Conservation (phyloP, 768 basidiomycete species). For the Mycena maculata region DNA sequence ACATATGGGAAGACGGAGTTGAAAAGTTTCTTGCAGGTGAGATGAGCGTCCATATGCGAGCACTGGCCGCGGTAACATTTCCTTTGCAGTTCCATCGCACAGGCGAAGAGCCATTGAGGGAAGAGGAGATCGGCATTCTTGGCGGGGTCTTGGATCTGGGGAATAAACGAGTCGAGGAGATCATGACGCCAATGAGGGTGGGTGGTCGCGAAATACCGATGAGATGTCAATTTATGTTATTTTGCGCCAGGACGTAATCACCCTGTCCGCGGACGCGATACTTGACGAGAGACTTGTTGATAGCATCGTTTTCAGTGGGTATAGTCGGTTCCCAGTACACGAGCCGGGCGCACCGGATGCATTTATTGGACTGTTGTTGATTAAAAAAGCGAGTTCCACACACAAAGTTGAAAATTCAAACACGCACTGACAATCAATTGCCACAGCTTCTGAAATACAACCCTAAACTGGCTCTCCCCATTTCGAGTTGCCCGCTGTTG, state of each 20-base stretch:
- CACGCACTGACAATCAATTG: conserved; percentile 56
- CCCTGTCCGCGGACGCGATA: conserved; percentile 79
- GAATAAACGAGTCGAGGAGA: conserved; percentile 77
- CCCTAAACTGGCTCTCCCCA: conserved; percentile 71
- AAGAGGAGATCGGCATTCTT: conserved; percentile 85
- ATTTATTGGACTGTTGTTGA: conserved; percentile 72
- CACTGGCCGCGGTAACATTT: too few relatives aligned
- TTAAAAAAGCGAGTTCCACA: conserved; percentile 60
- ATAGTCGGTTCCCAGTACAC: conserved; percentile 70
- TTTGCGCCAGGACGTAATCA: conserved; percentile 78
- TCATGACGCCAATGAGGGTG: conserved; percentile 87
- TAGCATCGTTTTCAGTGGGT: too few relatives aligned
- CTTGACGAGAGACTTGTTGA: conserved; percentile 66
- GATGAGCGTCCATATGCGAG: too few relatives aligned
- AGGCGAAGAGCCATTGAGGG: conserved; percentile 80
- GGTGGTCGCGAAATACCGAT: not conserved
- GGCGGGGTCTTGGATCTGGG: conserved; percentile 85
- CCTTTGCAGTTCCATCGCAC: conserved; percentile 84
- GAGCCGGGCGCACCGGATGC: conserved; percentile 60
- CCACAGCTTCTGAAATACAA: conserved; percentile 83
- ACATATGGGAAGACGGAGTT: conserved; percentile 79
- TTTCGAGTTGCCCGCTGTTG: conserved; percentile 59
- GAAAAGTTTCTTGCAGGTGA: too few relatives aligned
- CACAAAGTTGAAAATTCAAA: not conserved
- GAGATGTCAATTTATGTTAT: not conserved